A percentile compares a stretch with the other conserved stretches of the same genome.
phyloP scores from a whole-genome alignment of 2,329 filamentous ascomycete species.

The Cercospora sojina region DNA sequence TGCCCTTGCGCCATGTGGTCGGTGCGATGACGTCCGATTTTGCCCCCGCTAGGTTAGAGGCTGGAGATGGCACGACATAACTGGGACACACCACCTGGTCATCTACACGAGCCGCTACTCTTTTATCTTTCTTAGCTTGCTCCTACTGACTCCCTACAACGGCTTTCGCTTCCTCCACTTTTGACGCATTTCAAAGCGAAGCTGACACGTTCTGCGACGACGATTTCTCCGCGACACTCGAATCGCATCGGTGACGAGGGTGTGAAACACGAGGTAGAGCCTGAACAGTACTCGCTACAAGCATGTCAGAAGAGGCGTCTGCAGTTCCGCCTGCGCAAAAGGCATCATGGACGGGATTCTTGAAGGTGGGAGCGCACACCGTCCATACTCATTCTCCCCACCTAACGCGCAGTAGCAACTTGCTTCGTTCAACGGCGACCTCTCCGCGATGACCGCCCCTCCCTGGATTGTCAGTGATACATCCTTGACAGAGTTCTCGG shows the following conservation, averaged over 20 bases:
- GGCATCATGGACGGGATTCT: constrained; percentile 51
- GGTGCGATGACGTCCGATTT: background rate
- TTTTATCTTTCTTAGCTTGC: background rate
- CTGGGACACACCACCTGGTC: background rate
- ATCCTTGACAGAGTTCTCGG: constrained; percentile 58
- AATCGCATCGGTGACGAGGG: background rate
- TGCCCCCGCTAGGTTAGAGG: background rate
- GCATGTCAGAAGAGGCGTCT: constrained; percentile 42
- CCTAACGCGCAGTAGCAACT: constrained; percentile 46
- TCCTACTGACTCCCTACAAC: background rate
- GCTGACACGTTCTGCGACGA: background rate
- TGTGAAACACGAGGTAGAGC: background rate
- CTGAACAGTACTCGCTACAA: background rate
- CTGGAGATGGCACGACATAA: background rate
- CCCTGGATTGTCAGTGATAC: constrained; percentile 57
- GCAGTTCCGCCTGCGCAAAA: constrained; percentile 49
- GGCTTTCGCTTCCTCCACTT: background rate
- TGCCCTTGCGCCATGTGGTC: background rate
- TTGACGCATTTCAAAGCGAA: background rate
- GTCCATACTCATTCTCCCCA: background rate
- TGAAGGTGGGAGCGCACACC: constrained; percentile 44
- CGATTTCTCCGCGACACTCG: background rate
- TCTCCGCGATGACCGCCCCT: constrained; percentile 57
- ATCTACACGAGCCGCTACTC: background rate
- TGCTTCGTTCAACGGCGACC: constrained; percentile 56